A percentile compares a stretch with the other conserved stretches of the same genome.
Conservation (phyloP, 2,329 filamentous ascomycete genomes). For the Fusarium buxicola region DNA sequence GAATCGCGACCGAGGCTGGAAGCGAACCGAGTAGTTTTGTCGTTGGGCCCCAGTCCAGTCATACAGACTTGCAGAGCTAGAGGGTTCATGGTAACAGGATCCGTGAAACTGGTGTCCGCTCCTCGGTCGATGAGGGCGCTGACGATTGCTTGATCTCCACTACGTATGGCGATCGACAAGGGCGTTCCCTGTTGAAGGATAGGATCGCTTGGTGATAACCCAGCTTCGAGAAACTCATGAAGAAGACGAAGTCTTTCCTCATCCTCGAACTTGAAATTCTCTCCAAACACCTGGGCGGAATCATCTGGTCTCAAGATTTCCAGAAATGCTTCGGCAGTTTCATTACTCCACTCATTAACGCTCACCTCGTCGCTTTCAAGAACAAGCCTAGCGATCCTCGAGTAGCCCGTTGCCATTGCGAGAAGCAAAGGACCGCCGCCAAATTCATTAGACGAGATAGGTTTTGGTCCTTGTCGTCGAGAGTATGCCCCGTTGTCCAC, state of each 20-base stretch:
- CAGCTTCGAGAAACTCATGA: neutral
- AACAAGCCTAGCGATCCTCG: neutral
- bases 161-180: neutral
- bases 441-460: neutral
- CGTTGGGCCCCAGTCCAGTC: no score
- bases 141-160: neutral
- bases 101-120: conserved; percentile 1
- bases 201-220: neutral
- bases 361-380: neutral
- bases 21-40: no score
- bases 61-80: neutral
- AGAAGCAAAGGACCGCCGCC: neutral
- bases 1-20: no score
- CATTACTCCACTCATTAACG: neutral
- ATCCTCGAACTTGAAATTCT: no score
- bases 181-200: neutral
- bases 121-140: neutral
- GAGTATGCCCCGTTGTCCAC: neutral
- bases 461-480: neutral
- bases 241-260: neutral
- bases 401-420: neutral
- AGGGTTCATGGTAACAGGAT: neutral
- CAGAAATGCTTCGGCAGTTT: neutral
- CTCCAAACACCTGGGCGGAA: neutral
- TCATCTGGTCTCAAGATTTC: neutral